phyloP scores from a whole-genome alignment of 2,329 filamentous ascomycete genomes.

The Aspergillus unguis region DNA sequence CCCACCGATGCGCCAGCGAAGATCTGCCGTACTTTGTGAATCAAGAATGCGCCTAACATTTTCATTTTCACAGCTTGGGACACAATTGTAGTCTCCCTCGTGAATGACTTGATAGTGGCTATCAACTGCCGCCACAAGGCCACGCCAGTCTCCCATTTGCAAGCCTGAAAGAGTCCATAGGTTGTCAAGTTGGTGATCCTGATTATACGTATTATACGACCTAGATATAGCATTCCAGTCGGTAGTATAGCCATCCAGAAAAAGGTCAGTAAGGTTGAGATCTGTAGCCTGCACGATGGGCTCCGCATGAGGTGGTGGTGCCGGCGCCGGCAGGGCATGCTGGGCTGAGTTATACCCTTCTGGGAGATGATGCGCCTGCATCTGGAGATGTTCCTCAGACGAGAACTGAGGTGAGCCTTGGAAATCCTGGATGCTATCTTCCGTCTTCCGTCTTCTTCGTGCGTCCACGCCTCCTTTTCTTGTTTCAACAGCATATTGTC shows the following conservation, averaged over 20 bases:
- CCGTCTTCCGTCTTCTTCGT: slow-evolving; percentile 35
- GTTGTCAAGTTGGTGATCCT: slow-evolving; percentile 40
- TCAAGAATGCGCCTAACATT: slow-evolving; percentile 38
- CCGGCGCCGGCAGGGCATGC: slow-evolving; percentile 21
- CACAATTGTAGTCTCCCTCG: slow-evolving; percentile 33
- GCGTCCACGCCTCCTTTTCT: slow-evolving; percentile 48
- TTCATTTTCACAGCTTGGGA: slow-evolving; percentile 30
- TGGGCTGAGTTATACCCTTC: slow-evolving; percentile 25
- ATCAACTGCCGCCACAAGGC: slow-evolving; percentile 44
- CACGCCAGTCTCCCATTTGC: slow-evolving; percentile 42
- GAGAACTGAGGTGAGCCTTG: slow-evolving; percentile 23
- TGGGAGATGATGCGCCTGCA: slow-evolving; percentile 26
- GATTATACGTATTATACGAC: slow-evolving; percentile 39
- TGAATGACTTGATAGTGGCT: slow-evolving; percentile 43
- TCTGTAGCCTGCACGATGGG: slow-evolving; percentile 22
- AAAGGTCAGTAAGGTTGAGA: slow-evolving; percentile 34
- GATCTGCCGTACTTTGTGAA: slow-evolving; percentile 28
- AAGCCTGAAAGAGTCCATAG: slow-evolving; percentile 42
- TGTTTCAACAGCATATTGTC: slow-evolving; percentile 56
- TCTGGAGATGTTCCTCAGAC: slow-evolving; percentile 32
- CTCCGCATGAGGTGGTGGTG: slow-evolving; percentile 27
- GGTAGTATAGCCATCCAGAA: slow-evolving; percentile 37
- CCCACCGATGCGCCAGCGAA: slow-evolving; percentile 39
- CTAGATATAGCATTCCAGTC: slow-evolving; percentile 38
- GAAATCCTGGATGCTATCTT: slow-evolving; percentile 31